Conservation (phyloP, 495 filamentous ascomycete genomes). For the Xylaria scruposa region DNA sequence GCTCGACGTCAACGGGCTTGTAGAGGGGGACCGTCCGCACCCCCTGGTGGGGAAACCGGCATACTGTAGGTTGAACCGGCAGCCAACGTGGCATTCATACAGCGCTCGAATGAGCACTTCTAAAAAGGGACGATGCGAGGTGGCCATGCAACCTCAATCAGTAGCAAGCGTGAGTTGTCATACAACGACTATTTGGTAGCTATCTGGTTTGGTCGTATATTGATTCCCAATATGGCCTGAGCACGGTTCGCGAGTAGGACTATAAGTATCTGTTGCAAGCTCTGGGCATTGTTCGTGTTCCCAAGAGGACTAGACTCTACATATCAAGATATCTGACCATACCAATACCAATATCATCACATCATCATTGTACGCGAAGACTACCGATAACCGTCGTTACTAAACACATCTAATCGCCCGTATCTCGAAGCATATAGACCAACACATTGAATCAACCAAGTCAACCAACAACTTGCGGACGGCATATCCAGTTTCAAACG, state of each 20-base stretch:
- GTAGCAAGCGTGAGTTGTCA: slow-evolving; percentile 44
- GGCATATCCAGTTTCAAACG: slow-evolving; percentile 5
- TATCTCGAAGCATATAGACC: slow-evolving; percentile 1
- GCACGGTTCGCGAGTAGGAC: slow-evolving; percentile 15
- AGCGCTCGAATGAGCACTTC: slow-evolving; percentile 42
- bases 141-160: slow-evolving; percentile 49
- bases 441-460: neutral
- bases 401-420: neutral
- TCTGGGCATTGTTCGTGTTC: slow-evolving; percentile 12
- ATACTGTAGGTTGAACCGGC: slow-evolving; percentile 38
- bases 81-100: slow-evolving; percentile 47
- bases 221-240: slow-evolving; percentile 41
- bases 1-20: slow-evolving; percentile 35
- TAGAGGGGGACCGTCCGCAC: slow-evolving; percentile 41
- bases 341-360: slow-evolving; percentile 9
- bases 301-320: slow-evolving; percentile 7
- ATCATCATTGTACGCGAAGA: slow-evolving; percentile 1
- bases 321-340: slow-evolving; percentile 10
- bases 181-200: slow-evolving; percentile 34
- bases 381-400: neutral
- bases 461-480: slow-evolving; percentile 13
- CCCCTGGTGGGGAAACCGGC: slow-evolving; percentile 44
- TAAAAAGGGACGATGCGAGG: slow-evolving; percentile 40
- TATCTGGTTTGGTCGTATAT: slow-evolving; percentile 36
- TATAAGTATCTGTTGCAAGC: slow-evolving; percentile 26